Conservation (phyloP, 257 asterid genomes). For the Thymus quinquecostatus region DNA sequence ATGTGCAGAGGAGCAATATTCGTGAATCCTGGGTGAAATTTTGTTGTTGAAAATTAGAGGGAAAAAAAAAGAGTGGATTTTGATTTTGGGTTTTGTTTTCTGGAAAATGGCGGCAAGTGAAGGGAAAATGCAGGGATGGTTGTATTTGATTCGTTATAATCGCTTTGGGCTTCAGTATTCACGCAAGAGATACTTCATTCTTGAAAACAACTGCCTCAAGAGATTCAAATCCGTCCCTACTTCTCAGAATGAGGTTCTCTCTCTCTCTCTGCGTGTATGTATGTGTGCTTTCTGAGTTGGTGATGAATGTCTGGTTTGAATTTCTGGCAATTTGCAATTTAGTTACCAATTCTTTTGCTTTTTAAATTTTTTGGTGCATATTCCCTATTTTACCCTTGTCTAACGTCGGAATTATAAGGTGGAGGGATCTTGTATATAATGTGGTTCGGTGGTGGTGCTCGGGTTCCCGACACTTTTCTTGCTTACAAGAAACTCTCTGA, state of each 20-base stretch:
- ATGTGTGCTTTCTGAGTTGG: neutral
- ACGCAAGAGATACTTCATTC: slow-evolving; percentile 84
- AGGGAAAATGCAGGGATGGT: slow-evolving; percentile 88
- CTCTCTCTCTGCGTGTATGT: slow-evolving; percentile 6
- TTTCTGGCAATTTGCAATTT: neutral
- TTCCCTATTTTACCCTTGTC: neutral
- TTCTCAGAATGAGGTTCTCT: slow-evolving; percentile 61
- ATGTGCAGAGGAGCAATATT: slow-evolving; percentile 12
- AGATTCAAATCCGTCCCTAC: slow-evolving; percentile 76
- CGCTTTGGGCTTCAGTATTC: slow-evolving; percentile 82
- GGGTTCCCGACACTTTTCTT: too few relatives aligned
- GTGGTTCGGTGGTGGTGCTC: too few relatives aligned
- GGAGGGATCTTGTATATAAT: too few relatives aligned
- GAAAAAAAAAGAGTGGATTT: slow-evolving; percentile 26
- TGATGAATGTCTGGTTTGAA: neutral
- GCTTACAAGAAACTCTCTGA: neutral
- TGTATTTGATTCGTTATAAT: slow-evolving; percentile 69
- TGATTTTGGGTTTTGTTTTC: slow-evolving; percentile 18
- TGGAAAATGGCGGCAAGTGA: slow-evolving; percentile 47
- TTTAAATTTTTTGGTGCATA: neutral
- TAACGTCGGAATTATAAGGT: too few relatives aligned
- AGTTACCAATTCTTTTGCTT: neutral
- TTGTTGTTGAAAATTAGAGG: slow-evolving; percentile 4
- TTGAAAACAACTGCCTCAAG: slow-evolving; percentile 80
- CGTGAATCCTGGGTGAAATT: slow-evolving; percentile 24